A percentile compares a stretch with the other conserved stretches of the same genome.
Evolutionary conservation across 768 basidiomycete species (phyloP).

Genomic region (Harrya chromipes): DNA sequence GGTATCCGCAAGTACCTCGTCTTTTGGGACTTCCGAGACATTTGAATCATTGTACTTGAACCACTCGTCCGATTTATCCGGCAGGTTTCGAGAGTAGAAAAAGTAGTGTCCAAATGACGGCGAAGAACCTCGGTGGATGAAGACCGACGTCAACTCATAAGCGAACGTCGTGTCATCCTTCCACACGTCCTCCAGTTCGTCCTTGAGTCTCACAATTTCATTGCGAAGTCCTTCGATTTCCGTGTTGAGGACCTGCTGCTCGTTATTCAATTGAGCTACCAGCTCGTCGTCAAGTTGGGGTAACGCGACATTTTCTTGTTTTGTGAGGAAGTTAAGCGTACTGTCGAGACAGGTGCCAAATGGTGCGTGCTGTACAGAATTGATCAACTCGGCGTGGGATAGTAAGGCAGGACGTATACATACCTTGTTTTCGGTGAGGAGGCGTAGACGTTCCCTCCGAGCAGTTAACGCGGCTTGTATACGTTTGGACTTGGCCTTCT

Average conservation of each 20-base stretch:
- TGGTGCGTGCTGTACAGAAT: slow-evolving; percentile 50
- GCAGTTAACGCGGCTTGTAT: slow-evolving; percentile 64
- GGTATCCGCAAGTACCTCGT: slow-evolving; percentile 85
- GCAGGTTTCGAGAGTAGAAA: slow-evolving; percentile 89
- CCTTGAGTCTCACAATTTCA: slow-evolving; percentile 54
- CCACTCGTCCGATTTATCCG: slow-evolving; percentile 78
- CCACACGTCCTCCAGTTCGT: slow-evolving; percentile 75
- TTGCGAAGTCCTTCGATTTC: slow-evolving; percentile 58
- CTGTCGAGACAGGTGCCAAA: slow-evolving; percentile 54
- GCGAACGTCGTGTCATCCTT: slow-evolving; percentile 57
- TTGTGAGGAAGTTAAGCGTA: slow-evolving; percentile 56
- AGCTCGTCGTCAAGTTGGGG: slow-evolving; percentile 63
- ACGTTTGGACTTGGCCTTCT: slow-evolving; percentile 65
- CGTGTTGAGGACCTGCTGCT: slow-evolving; percentile 47
- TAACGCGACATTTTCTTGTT: slow-evolving; percentile 41
- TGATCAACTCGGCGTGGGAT: background rate
- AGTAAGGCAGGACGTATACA: slow-evolving; percentile 9
- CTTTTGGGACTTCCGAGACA: slow-evolving; percentile 71
- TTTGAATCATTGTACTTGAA: slow-evolving; percentile 96
- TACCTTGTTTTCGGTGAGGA: slow-evolving; percentile 73
- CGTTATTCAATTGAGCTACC: slow-evolving; percentile 46
- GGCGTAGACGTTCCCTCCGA: slow-evolving; percentile 64
- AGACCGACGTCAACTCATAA: slow-evolving; percentile 92
- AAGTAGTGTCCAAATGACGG: slow-evolving; percentile 94
- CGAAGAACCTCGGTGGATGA: slow-evolving; percentile 88